Conservation (phyloP, 768 basidiomycete species). For the Mrakia frigida region DNA sequence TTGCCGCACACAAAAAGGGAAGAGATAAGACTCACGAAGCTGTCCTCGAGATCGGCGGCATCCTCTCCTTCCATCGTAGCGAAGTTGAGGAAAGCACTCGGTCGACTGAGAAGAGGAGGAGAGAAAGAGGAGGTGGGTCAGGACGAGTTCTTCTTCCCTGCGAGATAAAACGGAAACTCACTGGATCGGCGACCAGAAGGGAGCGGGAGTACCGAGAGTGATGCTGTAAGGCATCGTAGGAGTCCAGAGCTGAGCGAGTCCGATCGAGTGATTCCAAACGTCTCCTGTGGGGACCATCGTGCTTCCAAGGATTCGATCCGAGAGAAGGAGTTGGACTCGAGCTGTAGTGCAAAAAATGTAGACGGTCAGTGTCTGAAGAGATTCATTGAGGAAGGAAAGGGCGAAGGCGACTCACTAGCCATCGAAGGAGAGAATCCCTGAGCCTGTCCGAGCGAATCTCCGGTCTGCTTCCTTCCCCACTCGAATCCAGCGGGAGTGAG, state of each 20-base stretch:
- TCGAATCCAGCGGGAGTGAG: slow-evolving; percentile 90
- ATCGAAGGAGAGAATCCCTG: slow-evolving; percentile 30
- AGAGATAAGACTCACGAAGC: background rate
- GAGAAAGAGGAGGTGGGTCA: background rate
- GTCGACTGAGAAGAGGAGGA: slow-evolving; percentile 48
- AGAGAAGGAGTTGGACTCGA: slow-evolving; percentile 77
- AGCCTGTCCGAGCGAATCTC: slow-evolving; percentile 53
- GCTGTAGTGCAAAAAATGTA: slow-evolving; percentile 46
- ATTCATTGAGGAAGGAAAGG: slow-evolving; percentile 90
- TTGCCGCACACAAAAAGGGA: background rate
- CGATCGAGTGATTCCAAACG: slow-evolving; percentile 96
- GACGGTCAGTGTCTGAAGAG: slow-evolving; percentile 7
- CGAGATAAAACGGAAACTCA: slow-evolving; percentile 43
- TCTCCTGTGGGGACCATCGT: slow-evolving; percentile 88
- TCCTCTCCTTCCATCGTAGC: slow-evolving; percentile 86
- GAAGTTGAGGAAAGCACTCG: slow-evolving; percentile 93
- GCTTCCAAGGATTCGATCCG: slow-evolving; percentile 93
- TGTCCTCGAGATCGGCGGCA: slow-evolving; percentile 89
- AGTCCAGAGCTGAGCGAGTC: slow-evolving; percentile 81
- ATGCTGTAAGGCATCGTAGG: slow-evolving; percentile 73
- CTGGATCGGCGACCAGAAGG: slow-evolving; percentile 96
- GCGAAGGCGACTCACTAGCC: slow-evolving; percentile 60
- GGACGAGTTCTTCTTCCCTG: background rate
- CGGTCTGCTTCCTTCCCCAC: slow-evolving; percentile 91
- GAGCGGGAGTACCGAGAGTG: slow-evolving; percentile 81